Evolutionary conservation across 2,329 filamentous ascomycete species (phyloP), one percentile per base, ranked within the genome.

Genomic region (Colletotrichum lupini): DNA sequence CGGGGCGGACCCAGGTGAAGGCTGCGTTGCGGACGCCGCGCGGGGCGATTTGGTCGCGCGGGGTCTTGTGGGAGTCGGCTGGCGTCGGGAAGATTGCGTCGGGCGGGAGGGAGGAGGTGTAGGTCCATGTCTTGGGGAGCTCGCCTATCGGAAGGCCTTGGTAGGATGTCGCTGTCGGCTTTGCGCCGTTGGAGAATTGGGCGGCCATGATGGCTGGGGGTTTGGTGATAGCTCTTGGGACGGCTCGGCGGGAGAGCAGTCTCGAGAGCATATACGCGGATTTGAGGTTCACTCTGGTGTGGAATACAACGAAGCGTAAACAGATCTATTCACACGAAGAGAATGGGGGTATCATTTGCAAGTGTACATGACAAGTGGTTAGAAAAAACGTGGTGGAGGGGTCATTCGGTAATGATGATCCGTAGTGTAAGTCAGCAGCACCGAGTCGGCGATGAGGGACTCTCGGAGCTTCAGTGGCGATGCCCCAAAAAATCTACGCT

Each of bases 1-100:
- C 93, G 0, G 97, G 97, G 4, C 95, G 91, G 24, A 99, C 95
- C 87, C 92, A 99, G 9, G 95, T 97, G 83, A 94, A 99, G 63
- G 96, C 84, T 4, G 97, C 96, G 72, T 92, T 90, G 80, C 92
- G 94, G 53, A 99, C 97, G 81, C 95, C 88, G 61, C 95, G 93
- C 19, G 97, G 96, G 0, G 90, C 88, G 61, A 98, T 92, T 46
- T 92, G 85, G 69, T 93, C 89, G 78, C 96, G 91, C 1, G 95
- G 92, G 1, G 94, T 95, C 77, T 90, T 89, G 82, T 98, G 94
- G 0, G 96, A 98, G 72, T 89, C 88, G 74, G 91, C 89, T 0
- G 97, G 95, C 0, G 95, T 97, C 19, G 95, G 92, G 80, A 94
- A 98, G 32, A 89, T 84, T 12, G 92, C 82, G 80, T 99, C 97